phyloP scores from a whole-genome alignment of 1,139 yeast genomes.

The Sugiyamaella novakii region DNA sequence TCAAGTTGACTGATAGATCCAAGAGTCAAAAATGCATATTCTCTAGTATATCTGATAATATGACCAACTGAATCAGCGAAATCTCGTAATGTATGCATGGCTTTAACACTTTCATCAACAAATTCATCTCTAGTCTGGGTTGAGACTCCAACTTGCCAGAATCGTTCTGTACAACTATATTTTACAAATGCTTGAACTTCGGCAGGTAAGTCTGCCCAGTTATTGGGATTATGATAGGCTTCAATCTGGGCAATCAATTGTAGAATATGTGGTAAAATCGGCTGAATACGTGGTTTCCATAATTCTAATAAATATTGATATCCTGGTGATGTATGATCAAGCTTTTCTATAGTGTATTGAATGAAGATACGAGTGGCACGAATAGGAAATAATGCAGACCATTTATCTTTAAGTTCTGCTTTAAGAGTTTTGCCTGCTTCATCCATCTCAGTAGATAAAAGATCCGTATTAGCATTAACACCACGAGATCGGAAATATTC shows the following conservation, averaged over 20 bases:
- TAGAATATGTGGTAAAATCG: conserved; percentile 86
- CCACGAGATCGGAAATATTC: conserved; percentile 83
- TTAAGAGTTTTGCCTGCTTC: conserved; percentile 82
- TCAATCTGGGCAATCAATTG: conserved; percentile 87
- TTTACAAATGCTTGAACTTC: conserved; percentile 90
- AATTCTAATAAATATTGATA: conserved; percentile 68
- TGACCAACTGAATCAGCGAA: conserved; percentile 99
- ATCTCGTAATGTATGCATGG: conserved; percentile 89
- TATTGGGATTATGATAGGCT: conserved; percentile 89
- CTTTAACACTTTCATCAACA: conserved; percentile 90
- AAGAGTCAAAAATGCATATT: conserved; percentile 87
- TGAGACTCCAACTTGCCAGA: conserved; percentile 98
- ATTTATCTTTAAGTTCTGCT: conserved; percentile 77
- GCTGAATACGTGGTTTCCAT: conserved; percentile 94
- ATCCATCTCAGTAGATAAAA: conserved; percentile 82
- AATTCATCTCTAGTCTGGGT: conserved; percentile 93
- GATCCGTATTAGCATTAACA: conserved; percentile 73
- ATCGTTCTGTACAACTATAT: conserved; percentile 86
- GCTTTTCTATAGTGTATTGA: conserved; percentile 91
- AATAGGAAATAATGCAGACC: conserved; percentile 94
- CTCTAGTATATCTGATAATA: conserved; percentile 90
- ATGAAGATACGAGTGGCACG: conserved; percentile 93
- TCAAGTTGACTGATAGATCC: conserved; percentile 91
- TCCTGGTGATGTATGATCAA: conserved; percentile 75
- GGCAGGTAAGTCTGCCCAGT: conserved; percentile 84